Evolutionary conservation across 306 rosid genomes (phyloP).

Genomic region (Casuarina cunninghamiana): DNA sequence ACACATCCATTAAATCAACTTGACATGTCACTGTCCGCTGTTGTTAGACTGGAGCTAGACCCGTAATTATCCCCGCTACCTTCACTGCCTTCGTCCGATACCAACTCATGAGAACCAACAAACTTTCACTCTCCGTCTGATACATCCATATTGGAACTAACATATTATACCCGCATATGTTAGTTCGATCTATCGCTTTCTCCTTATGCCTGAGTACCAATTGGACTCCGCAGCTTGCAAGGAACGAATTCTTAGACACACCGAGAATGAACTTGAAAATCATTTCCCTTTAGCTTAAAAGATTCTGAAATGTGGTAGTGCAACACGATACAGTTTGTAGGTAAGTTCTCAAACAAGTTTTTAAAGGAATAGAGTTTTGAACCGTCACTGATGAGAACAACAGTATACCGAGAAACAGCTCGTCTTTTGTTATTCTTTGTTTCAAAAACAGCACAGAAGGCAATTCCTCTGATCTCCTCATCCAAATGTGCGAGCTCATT

Average conservation of each 20-base stretch:
- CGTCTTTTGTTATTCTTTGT: too few species aligned
- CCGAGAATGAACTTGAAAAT: neutral
- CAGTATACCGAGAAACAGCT: too few species aligned
- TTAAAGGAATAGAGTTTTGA: neutral
- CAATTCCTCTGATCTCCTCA: neutral
- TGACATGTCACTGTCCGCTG: too few species aligned
- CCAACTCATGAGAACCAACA: too few species aligned
- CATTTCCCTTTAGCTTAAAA: neutral
- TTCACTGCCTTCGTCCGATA: too few species aligned
- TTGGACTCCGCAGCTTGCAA: neutral
- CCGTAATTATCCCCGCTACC: too few species aligned
- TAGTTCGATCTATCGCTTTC: neutral
- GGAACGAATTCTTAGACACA: neutral
- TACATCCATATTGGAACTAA: too few species aligned
- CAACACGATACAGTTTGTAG: neutral
- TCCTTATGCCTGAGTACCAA: neutral
- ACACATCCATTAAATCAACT: too few species aligned
- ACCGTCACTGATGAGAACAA: neutral
- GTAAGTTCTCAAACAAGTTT: neutral
- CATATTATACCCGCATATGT: too few species aligned
- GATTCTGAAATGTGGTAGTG: neutral
- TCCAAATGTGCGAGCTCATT: neutral
- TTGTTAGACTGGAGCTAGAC: too few species aligned
- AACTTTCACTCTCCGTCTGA: too few species aligned
- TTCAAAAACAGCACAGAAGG: neutral